Percentiles rank a stretch among this genome's conserved stretches.
These are phyloP conservation scores for Polytrichum commune DNA, from an alignment of 225 moss, liverwort and hornwort genomes.

Conservation along the genomic window DNA sequence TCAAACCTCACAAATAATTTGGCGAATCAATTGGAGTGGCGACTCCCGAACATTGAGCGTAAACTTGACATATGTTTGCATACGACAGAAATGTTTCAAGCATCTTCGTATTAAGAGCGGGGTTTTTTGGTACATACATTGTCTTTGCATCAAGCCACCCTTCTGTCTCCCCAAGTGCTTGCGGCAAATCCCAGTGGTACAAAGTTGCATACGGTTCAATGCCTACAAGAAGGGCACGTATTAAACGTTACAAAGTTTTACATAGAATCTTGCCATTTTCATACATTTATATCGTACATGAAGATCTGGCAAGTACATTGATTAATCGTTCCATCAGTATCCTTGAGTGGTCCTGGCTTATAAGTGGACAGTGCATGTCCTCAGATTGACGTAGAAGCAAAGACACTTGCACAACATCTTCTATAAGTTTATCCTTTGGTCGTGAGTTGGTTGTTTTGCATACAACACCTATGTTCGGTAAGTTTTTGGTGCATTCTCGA, in stretches of 20 bases:
- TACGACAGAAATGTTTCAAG: background rate
- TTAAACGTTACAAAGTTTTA: too few relatives aligned
- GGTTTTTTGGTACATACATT: background rate
- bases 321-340: too few relatives aligned
- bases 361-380: background rate
- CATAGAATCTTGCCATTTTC: too few relatives aligned
- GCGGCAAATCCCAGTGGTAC: constrained; percentile 52
- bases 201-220: constrained; percentile 44
- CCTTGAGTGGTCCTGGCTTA: background rate
- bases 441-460: too few relatives aligned
- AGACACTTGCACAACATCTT: background rate
- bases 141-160: constrained; percentile 13
- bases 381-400: background rate
- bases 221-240: constrained; percentile 6
- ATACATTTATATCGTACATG: too few relatives aligned
- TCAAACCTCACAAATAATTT: too few relatives aligned
- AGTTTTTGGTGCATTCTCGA: too few relatives aligned
- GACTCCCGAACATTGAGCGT: too few relatives aligned
- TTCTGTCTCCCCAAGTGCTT: constrained; percentile 12
- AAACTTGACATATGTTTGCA: background rate
- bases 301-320: too few relatives aligned
- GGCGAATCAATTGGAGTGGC: too few relatives aligned
- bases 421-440: background rate
- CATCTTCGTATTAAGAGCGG: too few relatives aligned
- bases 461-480: too few relatives aligned